Evolutionary conservation across 371 early-diverging fungal genomes (phyloP).

Genomic region (Lichtheimia ramosa): DNA sequence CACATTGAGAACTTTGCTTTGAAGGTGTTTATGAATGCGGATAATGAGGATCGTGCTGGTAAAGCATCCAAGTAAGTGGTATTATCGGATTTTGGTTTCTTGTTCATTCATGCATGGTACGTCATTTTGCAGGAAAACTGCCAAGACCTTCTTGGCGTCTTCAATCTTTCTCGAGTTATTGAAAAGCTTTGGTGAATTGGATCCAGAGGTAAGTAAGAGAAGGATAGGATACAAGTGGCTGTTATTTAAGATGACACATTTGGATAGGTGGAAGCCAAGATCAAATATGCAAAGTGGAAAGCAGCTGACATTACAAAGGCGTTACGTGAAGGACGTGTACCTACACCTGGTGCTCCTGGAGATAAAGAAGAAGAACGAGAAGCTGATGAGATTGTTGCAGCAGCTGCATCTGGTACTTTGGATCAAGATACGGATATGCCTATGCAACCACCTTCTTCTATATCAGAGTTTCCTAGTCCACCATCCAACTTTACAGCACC

Average conservation of each 20-base stretch:
- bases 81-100: neutral
- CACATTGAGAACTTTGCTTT: constrained; percentile 90
- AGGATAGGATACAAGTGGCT: neutral
- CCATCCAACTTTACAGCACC: constrained; percentile 53
- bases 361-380: constrained; percentile 21
- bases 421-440: constrained; percentile 5
- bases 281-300: constrained; percentile 95
- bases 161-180: constrained; percentile 82
- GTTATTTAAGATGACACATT: neutral
- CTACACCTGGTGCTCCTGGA: constrained; percentile 66
- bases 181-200: constrained; percentile 79
- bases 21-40: constrained; percentile 88
- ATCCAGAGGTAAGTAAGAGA: constrained; percentile 52
- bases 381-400: neutral
- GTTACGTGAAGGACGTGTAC: constrained; percentile 81
- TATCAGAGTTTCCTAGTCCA: constrained; percentile 53
- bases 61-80: constrained; percentile 68
- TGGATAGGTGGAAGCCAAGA: constrained; percentile 75
- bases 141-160: constrained; percentile 84
- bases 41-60: constrained; percentile 88
- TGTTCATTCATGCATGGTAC: constrained; percentile 1
- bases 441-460: constrained; percentile 24
- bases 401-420: constrained; percentile 9
- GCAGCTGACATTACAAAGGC: constrained; percentile 93
- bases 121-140: constrained; percentile 64